A percentile compares a stretch with the other conserved stretches of the same genome.
phyloP scores from a whole-genome alignment of 108 stramenopile species.

The Nitzschia sp. region DNA sequence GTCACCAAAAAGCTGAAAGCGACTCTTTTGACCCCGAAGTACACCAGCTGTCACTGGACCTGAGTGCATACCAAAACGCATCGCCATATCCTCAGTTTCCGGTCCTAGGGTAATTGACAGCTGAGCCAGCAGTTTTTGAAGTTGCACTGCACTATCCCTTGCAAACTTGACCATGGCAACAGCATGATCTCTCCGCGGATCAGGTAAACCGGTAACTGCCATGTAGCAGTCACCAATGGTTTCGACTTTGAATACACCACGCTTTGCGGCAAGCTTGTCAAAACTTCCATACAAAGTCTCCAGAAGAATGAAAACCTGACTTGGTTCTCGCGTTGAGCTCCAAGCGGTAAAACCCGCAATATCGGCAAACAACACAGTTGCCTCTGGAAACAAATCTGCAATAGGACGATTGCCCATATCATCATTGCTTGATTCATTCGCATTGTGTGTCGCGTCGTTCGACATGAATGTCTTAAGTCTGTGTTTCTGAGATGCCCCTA shows the following conservation, averaged over 20 bases:
- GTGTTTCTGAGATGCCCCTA: no score
- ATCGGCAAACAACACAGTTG: constrained; percentile 27
- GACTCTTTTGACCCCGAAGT: no score
- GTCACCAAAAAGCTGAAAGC: no score
- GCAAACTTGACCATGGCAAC: constrained; percentile 15
- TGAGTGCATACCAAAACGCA: constrained; percentile 51
- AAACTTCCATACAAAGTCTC: constrained; percentile 56
- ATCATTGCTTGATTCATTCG: no score
- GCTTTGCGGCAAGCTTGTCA: constrained; percentile 36
- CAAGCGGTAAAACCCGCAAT: constrained; percentile 57
- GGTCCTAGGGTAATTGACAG: constrained; percentile 8
- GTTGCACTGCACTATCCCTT: background rate
- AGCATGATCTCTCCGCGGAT: constrained; percentile 13
- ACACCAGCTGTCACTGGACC: no score
- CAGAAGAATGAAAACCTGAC: constrained; percentile 54
- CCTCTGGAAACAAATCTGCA: constrained; percentile 2
- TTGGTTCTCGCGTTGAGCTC: constrained; percentile 48
- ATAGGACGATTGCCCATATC: background rate
- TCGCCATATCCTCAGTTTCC: constrained; percentile 29
- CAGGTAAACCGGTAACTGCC: constrained; percentile 14
- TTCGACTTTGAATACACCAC: constrained; percentile 22
- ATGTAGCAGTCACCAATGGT: constrained; percentile 20
- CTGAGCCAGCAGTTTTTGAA: background rate
- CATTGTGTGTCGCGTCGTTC: no score
- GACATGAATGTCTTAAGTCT: no score